phyloP scores from a whole-genome alignment of 2,329 filamentous ascomycete genomes.

The Taxawa tesnikishii region DNA sequence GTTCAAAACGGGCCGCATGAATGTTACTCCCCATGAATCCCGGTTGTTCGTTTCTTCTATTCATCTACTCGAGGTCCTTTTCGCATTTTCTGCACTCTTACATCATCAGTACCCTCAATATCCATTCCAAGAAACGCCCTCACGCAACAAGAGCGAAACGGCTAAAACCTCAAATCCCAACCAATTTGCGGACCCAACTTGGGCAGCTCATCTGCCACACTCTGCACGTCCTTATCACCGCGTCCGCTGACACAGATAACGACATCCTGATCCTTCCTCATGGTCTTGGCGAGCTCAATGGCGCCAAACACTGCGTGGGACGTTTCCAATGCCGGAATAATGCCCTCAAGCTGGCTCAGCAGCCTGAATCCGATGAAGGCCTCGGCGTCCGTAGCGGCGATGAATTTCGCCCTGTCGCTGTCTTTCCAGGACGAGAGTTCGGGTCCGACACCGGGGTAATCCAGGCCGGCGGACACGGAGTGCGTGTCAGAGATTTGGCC shows the following conservation, averaged over 20 bases:
- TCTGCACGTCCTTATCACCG: constrained; percentile 98
- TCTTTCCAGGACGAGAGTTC: constrained; percentile 94
- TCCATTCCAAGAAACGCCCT: no score
- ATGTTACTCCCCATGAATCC: no score
- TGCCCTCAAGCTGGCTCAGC: constrained; percentile 80
- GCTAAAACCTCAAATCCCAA: constrained; percentile 48
- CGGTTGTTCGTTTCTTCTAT: no score
- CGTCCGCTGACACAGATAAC: constrained; percentile 89
- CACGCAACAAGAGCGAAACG: no score
- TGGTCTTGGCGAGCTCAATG: constrained; percentile 80
- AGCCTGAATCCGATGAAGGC: constrained; percentile 80
- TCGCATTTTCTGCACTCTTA: no score
- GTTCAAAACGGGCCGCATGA: no score
- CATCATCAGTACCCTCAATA: no score
- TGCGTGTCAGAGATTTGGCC: constrained; percentile 93
- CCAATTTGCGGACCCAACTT: constrained; percentile 79
- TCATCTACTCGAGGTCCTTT: no score
- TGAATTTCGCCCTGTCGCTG: constrained; percentile 69
- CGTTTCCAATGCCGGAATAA: constrained; percentile 90
- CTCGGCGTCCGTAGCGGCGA: constrained; percentile 83
- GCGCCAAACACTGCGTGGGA: constrained; percentile 87
- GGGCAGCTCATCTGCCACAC: constrained; percentile 87
- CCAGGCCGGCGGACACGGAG: constrained; percentile 88
- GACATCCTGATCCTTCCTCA: constrained; percentile 77
- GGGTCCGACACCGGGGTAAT: constrained; percentile 93